A percentile compares a stretch with the other conserved stretches of the same genome.
phyloP scores from a whole-genome alignment of 768 basidiomycete genomes.

The Leccinum broughii region DNA sequence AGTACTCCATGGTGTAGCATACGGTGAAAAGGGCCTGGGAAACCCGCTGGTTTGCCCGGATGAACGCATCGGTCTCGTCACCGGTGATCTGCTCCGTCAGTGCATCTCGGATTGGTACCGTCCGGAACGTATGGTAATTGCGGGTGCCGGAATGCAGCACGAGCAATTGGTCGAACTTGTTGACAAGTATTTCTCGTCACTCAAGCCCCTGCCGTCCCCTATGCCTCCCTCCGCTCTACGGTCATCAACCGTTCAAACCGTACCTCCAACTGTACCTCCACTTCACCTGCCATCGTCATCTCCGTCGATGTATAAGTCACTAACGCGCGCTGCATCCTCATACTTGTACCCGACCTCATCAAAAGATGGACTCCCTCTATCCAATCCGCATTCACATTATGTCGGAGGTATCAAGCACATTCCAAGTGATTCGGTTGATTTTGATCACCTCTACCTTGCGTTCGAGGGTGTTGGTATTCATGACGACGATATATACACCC shows the following conservation, averaged over 20 bases:
- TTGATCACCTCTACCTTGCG: constrained; percentile 90
- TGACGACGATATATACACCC: constrained; percentile 88
- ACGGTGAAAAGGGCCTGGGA: constrained; percentile 74
- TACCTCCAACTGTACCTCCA: constrained; percentile 50
- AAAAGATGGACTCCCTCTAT: constrained; percentile 8
- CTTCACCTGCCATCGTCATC: constrained; percentile 59
- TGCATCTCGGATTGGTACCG: constrained; percentile 83
- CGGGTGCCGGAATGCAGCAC: constrained; percentile 91
- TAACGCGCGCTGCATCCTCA: constrained; percentile 75
- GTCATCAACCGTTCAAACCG: constrained; percentile 32
- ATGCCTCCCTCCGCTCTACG: constrained; percentile 27
- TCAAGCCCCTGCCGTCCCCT: constrained; percentile 39
- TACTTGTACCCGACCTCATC: constrained; percentile 53
- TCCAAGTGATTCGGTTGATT: constrained; percentile 60
- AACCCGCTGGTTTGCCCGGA: constrained; percentile 89
- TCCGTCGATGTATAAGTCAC: constrained; percentile 59
- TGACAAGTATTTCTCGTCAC: constrained; percentile 80
- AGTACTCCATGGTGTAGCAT: constrained; percentile 84
- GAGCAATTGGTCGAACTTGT: constrained; percentile 84
- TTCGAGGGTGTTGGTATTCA: constrained; percentile 91
- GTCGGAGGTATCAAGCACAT: constrained; percentile 83
- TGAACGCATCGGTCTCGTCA: constrained; percentile 71
- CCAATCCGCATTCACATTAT: constrained; percentile 54
- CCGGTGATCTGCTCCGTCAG: constrained; percentile 56
- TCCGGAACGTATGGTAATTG: constrained; percentile 94